Conservation (phyloP, 257 asterid species). For the Lantana camara region DNA sequence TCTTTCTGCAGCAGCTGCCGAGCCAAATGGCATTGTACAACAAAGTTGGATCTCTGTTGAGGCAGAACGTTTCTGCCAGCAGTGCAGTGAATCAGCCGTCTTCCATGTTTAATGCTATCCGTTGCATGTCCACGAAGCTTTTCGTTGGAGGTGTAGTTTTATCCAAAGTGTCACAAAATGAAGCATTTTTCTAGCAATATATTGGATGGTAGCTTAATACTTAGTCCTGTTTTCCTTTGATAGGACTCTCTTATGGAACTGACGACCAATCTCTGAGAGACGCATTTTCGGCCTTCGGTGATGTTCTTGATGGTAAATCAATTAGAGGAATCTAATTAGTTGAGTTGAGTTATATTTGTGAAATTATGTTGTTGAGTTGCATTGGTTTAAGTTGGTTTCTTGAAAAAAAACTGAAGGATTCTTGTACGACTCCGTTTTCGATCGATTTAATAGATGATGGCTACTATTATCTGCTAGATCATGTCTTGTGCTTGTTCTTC, state of each 20-base stretch:
- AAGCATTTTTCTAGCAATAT: background rate
- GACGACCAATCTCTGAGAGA: slow-evolving; percentile 60
- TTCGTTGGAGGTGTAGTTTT: slow-evolving; percentile 63
- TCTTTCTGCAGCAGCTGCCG: slow-evolving; percentile 39
- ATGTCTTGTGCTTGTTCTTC: too few species aligned
- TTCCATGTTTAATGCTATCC: slow-evolving; percentile 62
- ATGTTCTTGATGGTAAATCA: slow-evolving; percentile 47
- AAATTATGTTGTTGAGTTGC: too few species aligned
- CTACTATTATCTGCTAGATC: background rate
- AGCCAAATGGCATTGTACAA: slow-evolving; percentile 67
- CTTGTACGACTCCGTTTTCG: too few species aligned
- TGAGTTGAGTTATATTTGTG: too few species aligned
- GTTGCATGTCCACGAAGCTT: slow-evolving; percentile 79
- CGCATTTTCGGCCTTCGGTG: slow-evolving; percentile 77
- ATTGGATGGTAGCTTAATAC: background rate
- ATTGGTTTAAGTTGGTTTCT: too few species aligned
- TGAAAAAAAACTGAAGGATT: too few species aligned
- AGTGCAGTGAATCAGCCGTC: slow-evolving; percentile 37
- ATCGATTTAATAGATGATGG: background rate
- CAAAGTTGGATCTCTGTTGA: slow-evolving; percentile 58
- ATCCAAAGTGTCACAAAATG: background rate
- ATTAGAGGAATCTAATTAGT: too few species aligned
- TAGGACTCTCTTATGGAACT: slow-evolving; percentile 79
- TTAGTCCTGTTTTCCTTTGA: background rate
- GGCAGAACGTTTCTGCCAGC: slow-evolving; percentile 45